phyloP scores from a whole-genome alignment of 1,284 basidiomycete genomes.

The Boletus smithii region DNA sequence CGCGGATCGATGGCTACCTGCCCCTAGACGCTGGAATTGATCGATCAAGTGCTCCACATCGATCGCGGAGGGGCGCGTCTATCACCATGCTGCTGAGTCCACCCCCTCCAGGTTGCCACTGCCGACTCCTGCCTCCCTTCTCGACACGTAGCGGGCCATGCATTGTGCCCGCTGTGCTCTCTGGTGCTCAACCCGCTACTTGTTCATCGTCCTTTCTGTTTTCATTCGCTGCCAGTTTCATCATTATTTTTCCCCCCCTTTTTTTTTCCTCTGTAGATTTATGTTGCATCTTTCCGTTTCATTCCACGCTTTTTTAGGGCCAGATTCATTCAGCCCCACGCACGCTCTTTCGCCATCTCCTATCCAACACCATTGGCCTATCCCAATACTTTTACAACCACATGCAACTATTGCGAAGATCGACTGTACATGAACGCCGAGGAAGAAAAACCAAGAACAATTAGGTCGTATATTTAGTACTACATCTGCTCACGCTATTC shows the following conservation, averaged over 20 bases:
- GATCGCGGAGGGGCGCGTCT: neutral
- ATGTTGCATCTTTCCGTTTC: neutral
- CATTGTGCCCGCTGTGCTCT: neutral
- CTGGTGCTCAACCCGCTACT: neutral
- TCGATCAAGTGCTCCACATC: conserved; percentile 11
- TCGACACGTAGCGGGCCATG: neutral
- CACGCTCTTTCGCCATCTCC: conserved; percentile 11
- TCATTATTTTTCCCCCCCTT: too few relatives aligned
- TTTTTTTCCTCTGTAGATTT: conserved; percentile 16
- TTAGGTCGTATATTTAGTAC: conserved; percentile 12
- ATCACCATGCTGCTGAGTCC: neutral
- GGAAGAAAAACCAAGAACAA: conserved; percentile 3
- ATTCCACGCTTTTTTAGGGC: conserved; percentile 5
- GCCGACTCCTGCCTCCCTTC: neutral
- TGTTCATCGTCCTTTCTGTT: neutral
- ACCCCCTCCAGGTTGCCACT: neutral
- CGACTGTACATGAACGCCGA: conserved; percentile 13
- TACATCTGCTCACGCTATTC: neutral
- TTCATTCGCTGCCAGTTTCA: neutral
- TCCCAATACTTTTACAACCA: conserved; percentile 1
- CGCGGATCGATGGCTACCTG: conserved; percentile 13
- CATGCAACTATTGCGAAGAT: conserved; percentile 1
- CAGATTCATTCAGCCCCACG: conserved; percentile 1
- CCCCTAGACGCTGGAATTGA: too few relatives aligned
- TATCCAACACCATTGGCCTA: conserved; percentile 5